These are phyloP conservation scores for Colletotrichum sp. DNA, from an alignment of 2,329 filamentous ascomycete species.

Conservation along the genomic window DNA sequence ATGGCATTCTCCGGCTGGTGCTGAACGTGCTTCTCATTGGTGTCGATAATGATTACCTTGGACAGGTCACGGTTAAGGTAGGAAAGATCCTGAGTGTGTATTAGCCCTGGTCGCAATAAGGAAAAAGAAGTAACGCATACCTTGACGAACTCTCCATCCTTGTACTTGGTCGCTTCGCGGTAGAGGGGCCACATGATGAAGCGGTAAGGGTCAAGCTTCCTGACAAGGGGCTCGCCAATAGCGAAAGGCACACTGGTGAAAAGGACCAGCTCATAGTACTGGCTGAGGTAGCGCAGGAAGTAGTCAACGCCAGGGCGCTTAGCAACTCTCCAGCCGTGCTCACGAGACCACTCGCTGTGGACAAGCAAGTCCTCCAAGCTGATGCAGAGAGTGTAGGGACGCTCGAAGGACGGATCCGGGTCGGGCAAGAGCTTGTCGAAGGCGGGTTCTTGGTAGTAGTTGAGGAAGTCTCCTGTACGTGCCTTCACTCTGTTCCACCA, in stretches of 20 bases:
- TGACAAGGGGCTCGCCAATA: conserved; percentile 84
- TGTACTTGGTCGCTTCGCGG: conserved; percentile 95
- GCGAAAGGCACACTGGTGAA: conserved; percentile 89
- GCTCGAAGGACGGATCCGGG: conserved; percentile 76
- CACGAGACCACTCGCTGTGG: conserved; percentile 91
- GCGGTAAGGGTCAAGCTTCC: conserved; percentile 93
- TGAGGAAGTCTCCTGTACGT: conserved; percentile 75
- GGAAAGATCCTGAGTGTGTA: conserved; percentile 75
- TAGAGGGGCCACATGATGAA: conserved; percentile 96
- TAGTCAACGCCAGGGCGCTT: conserved; percentile 97
- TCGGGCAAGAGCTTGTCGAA: conserved; percentile 93
- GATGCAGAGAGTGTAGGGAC: conserved; percentile 90
- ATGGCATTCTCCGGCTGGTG: conserved; percentile 97
- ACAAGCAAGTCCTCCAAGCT: conserved; percentile 93
- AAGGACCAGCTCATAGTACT: conserved; percentile 97
- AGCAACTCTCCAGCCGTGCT: conserved; percentile 93
- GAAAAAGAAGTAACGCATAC: conserved; percentile 46
- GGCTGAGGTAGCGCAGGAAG: conserved; percentile 93
- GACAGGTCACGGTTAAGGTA: conserved; percentile 96
- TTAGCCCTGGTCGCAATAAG: conserved; percentile 15
- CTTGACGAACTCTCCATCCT: conserved; percentile 96
- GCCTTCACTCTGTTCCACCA: conserved; percentile 85
- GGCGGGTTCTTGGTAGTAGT: conserved; percentile 94
- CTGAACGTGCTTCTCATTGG: conserved; percentile 78
- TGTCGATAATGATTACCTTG: conserved; percentile 95